Evolutionary conservation across 306 rosid species (phyloP).

Genomic region (Medicago ruthenica): DNA sequence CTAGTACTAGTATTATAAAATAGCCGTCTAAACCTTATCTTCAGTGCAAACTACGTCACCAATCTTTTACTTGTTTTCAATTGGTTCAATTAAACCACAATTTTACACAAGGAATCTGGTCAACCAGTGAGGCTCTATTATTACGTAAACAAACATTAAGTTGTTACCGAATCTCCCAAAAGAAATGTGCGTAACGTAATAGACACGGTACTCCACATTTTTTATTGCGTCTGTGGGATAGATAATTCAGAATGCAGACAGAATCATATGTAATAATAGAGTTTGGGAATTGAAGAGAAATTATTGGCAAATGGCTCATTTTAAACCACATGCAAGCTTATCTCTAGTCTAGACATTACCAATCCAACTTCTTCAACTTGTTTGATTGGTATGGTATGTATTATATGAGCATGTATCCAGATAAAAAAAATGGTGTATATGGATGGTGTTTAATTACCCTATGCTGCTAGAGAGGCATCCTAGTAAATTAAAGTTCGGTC

Average conservation of each 20-base stretch:
- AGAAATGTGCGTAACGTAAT: background rate
- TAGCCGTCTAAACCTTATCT: background rate
- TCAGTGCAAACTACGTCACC: background rate
- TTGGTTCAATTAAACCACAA: background rate
- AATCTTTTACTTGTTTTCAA: conserved; percentile 27
- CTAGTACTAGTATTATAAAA: background rate
- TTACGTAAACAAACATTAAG: background rate
- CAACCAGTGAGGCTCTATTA: conserved; percentile 8
- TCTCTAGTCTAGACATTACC: background rate
- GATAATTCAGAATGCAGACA: background rate
- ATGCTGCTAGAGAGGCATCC: no score
- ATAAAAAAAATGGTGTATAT: no score
- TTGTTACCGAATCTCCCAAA: background rate
- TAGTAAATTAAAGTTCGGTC: no score
- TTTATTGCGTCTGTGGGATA: background rate
- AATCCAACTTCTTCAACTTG: conserved; percentile 12
- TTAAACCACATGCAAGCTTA: conserved; percentile 33
- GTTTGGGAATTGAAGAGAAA: conserved; percentile 8
- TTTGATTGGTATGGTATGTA: background rate
- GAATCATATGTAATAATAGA: background rate
- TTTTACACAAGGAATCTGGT: conserved; percentile 26
- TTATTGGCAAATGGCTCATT: conserved; percentile 35
- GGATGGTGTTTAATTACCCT: no score
- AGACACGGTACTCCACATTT: background rate
- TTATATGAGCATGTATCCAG: no score